phyloP scores from a whole-genome alignment of 1,284 basidiomycete species.

The Ceratobasidium sp. region DNA sequence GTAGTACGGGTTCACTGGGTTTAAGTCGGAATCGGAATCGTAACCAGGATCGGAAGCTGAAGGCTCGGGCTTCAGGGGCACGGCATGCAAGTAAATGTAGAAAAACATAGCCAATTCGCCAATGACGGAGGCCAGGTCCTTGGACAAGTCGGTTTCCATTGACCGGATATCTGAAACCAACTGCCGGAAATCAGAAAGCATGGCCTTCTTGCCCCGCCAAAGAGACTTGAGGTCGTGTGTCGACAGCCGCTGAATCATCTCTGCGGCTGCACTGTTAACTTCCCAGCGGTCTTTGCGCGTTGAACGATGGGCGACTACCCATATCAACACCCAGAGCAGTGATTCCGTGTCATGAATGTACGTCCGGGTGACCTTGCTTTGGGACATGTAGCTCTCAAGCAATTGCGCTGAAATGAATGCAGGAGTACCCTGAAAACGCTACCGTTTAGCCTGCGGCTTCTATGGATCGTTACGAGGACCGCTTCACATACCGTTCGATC shows the following conservation, averaged over 20 bases:
- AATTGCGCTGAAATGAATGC: conserved; percentile 21
- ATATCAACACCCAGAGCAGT: conserved; percentile 14
- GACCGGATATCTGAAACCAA: not conserved
- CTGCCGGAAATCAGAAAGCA: not conserved
- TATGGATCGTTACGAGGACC: not conserved
- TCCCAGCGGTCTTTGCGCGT: not conserved
- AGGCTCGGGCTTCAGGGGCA: not conserved
- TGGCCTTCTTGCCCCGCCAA: not conserved
- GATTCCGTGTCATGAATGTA: conserved; percentile 15
- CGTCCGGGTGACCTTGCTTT: not conserved
- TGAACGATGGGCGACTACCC: conserved; percentile 9
- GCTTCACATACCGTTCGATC: conserved; percentile 9
- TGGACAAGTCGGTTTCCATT: not conserved
- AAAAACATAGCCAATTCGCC: not conserved
- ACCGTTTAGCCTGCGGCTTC: not conserved
- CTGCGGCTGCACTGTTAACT: not conserved
- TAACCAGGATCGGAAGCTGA: too few relatives aligned
- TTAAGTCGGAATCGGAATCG: too few relatives aligned
- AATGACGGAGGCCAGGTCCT: not conserved
- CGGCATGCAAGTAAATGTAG: not conserved
- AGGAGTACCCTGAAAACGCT: not conserved
- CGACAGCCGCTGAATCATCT: not conserved
- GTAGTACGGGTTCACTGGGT: not conserved
- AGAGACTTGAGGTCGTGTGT: not conserved
- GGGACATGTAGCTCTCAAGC: not conserved